These are phyloP conservation scores for Verticillium nubilum DNA, from an alignment of 2,329 filamentous ascomycete genomes.

Conservation along the genomic window DNA sequence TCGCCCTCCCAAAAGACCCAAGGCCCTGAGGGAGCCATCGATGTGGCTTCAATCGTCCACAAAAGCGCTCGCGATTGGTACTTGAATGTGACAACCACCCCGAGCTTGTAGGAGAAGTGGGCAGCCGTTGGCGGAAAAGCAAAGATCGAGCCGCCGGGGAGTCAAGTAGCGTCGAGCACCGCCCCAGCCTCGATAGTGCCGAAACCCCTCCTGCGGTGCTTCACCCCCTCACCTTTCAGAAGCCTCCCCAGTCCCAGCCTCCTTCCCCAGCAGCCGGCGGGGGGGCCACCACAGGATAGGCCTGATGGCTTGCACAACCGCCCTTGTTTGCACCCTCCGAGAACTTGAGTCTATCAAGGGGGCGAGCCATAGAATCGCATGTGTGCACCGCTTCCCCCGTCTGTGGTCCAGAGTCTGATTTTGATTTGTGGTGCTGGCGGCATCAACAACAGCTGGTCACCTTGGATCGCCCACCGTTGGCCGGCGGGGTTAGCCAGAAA, in stretches of 20 bases:
- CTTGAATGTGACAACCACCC: neutral
- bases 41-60: neutral
- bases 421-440: neutral
- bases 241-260: neutral
- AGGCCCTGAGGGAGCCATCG: neutral
- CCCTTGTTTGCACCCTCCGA: neutral
- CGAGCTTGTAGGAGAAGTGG: neutral
- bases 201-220: neutral
- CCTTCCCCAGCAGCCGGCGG: neutral
- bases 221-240: neutral
- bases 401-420: neutral
- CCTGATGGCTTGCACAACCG: neutral
- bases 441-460: neutral
- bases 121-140: neutral
- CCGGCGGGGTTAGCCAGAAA: neutral
- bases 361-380: neutral
- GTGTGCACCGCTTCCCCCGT: neutral
- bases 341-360: neutral
- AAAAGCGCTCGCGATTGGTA: neutral
- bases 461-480: neutral
- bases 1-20: neutral
- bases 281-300: neutral
- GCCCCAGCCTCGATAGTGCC: constrained; percentile 2
- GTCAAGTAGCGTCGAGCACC: constrained; percentile 3
- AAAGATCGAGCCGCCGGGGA: neutral